phyloP scores from a whole-genome alignment of 1,284 basidiomycete species.

The Sutorius eximius region DNA sequence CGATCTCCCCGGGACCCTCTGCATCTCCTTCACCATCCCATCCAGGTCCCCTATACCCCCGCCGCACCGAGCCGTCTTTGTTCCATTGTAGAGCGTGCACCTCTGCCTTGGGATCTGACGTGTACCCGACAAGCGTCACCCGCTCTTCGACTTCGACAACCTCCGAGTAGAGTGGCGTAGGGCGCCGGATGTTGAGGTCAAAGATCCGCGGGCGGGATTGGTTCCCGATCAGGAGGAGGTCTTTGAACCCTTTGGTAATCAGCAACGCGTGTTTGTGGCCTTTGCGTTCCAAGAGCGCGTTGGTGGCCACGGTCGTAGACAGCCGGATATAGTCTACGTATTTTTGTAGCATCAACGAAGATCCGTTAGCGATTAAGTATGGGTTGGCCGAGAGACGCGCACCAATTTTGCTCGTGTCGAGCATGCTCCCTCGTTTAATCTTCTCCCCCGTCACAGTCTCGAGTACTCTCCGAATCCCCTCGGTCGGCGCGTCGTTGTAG shows the following conservation, averaged over 20 bases:
- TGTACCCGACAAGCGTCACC: conserved; percentile 91
- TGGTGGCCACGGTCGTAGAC: conserved; percentile 95
- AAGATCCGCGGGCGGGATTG: conserved; percentile 91
- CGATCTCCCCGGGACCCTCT: conserved; percentile 78
- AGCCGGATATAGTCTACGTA: conserved; percentile 85
- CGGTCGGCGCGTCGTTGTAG: conserved; percentile 92
- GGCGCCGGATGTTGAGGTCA: conserved; percentile 82
- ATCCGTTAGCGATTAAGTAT: neutral
- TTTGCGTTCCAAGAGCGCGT: conserved; percentile 92
- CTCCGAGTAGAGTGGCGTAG: conserved; percentile 75
- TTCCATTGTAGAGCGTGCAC: conserved; percentile 77
- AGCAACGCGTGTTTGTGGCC: conserved; percentile 89
- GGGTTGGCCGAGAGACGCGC: conserved; percentile 1
- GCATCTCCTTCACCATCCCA: conserved; percentile 66
- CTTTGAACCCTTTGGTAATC: conserved; percentile 91
- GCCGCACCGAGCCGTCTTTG: conserved; percentile 61
- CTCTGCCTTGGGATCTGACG: conserved; percentile 81
- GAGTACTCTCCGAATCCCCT: conserved; percentile 89
- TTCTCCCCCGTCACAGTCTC: conserved; percentile 71
- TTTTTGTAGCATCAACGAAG: neutral
- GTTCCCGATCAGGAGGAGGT: conserved; percentile 89
- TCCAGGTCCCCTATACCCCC: conserved; percentile 73
- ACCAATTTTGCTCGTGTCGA: conserved; percentile 86
- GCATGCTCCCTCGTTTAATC: conserved; percentile 64
- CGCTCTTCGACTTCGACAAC: conserved; percentile 93